Evolutionary conservation across 352 stramenopile species (phyloP).

Genomic region (Pythium grandisporangium): DNA sequence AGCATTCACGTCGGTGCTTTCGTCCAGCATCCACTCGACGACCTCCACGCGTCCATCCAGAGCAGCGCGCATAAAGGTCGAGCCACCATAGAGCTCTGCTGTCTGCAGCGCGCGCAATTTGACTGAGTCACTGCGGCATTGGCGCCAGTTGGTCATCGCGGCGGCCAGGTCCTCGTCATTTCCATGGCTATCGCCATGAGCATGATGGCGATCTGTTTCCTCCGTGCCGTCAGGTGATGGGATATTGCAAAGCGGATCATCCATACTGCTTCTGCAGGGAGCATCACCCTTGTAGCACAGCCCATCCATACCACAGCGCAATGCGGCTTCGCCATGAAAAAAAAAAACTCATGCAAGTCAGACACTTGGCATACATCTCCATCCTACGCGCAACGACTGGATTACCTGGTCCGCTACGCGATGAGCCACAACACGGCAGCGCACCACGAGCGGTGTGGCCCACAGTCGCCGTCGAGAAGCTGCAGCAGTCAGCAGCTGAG

Average conservation of each 20-base stretch:
- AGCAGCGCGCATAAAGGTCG: constrained; percentile 9
- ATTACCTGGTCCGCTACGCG: constrained; percentile 12
- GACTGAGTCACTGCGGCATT: constrained; percentile 10
- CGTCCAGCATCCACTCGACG: constrained; percentile 13
- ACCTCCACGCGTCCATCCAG: constrained; percentile 7
- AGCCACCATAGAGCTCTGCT: constrained; percentile 13
- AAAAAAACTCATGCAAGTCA: not conserved
- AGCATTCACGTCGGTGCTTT: constrained; percentile 6
- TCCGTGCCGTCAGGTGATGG: no score
- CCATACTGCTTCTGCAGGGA: constrained; percentile 19
- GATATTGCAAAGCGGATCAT: constrained; percentile 27
- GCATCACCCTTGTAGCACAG: constrained; percentile 13
- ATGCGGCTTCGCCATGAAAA: constrained; percentile 6
- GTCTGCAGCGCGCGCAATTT: constrained; percentile 16
- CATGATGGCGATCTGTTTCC: no score
- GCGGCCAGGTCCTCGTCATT: constrained; percentile 3
- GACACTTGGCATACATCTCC: no score
- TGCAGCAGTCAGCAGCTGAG: constrained; percentile 20
- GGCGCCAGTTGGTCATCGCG: constrained; percentile 10
- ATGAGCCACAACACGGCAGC: constrained; percentile 16
- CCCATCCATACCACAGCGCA: constrained; percentile 15
- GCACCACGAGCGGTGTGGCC: constrained; percentile 1
- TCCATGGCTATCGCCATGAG: constrained; percentile 1
- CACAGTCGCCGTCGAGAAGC: constrained; percentile 12
- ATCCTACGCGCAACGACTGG: no score